These are phyloP conservation scores for Massarina eburnea DNA, from an alignment of 2,329 filamentous ascomycete genomes.

Conservation along the genomic window DNA sequence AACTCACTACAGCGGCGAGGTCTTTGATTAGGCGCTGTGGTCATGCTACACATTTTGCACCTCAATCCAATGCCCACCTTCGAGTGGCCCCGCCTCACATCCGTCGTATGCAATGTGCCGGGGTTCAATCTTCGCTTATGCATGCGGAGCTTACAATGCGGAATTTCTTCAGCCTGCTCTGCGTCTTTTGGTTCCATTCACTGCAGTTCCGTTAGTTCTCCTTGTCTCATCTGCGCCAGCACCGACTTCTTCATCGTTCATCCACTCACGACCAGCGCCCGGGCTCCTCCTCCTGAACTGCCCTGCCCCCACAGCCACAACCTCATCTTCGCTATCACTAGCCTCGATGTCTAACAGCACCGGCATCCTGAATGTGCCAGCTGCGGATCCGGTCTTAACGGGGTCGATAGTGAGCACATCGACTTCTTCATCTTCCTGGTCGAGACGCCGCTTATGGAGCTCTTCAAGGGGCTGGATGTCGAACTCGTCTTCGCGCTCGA, in stretches of 20 bases:
- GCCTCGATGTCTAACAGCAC: conserved; percentile 91
- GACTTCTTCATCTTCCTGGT: conserved; percentile 89
- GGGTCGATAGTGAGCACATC: conserved; percentile 81
- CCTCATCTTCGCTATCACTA: conserved; percentile 93
- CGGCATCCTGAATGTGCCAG: conserved; percentile 79
- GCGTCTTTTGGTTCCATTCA: conserved; percentile 39
- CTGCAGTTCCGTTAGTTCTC: conserved; percentile 32
- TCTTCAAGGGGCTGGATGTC: conserved; percentile 96
- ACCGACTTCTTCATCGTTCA: conserved; percentile 57
- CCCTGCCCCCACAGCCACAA: conserved; percentile 67
- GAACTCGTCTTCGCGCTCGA: conserved; percentile 95
- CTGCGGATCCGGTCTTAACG: conserved; percentile 51
- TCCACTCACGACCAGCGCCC: conserved; percentile 69
- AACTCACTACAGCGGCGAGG: not conserved
- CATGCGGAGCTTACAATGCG: not conserved
- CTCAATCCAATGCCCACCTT: not conserved
- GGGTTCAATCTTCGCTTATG: too few relatives aligned
- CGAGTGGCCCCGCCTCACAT: not conserved
- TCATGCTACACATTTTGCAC: not conserved
- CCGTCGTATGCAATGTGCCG: not conserved
- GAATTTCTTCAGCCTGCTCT: conserved; percentile 21
- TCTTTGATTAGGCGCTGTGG: not conserved
- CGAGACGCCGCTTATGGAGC: conserved; percentile 84
- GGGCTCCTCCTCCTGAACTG: conserved; percentile 87
- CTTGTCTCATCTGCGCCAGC: conserved; percentile 39